These are phyloP conservation scores for Quercus rubra DNA, from an alignment of 306 rosid species.

Conservation along the genomic window DNA sequence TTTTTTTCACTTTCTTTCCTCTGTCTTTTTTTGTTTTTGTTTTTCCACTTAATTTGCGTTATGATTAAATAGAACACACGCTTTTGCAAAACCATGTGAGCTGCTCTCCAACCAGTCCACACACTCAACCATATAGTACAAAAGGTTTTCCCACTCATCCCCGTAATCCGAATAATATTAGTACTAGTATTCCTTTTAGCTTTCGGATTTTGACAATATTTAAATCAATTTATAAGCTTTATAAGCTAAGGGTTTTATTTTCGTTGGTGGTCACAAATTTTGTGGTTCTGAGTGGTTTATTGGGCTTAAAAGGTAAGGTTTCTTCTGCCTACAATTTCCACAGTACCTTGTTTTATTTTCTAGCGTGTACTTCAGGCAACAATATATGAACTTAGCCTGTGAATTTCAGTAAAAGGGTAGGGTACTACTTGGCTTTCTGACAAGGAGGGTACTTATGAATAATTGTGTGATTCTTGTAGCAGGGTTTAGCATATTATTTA, in stretches of 20 bases:
- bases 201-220: background rate
- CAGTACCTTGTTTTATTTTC: background rate
- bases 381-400: background rate
- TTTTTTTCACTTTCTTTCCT: background rate
- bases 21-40: background rate
- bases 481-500: background rate
- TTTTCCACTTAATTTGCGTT: background rate
- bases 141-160: slow-evolving; percentile 3
- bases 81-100: slow-evolving; percentile 53
- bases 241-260: background rate
- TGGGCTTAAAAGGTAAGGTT: slow-evolving; percentile 38
- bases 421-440: background rate
- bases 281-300: slow-evolving; percentile 13
- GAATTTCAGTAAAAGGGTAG: slow-evolving; percentile 26
- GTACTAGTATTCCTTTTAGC: slow-evolving; percentile 2
- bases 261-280: slow-evolving; percentile 10
- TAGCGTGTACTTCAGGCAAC: slow-evolving; percentile 38
- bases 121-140: slow-evolving; percentile 4
- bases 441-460: slow-evolving; percentile 14
- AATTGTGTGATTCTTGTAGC: slow-evolving; percentile 7
- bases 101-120: slow-evolving; percentile 38
- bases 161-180: slow-evolving; percentile 2
- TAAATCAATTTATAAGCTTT: background rate
- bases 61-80: slow-evolving; percentile 21
- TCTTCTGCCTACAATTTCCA: slow-evolving; percentile 16